phyloP scores from a whole-genome alignment of 2,329 filamentous ascomycete species.

The Fusarium sp. region DNA sequence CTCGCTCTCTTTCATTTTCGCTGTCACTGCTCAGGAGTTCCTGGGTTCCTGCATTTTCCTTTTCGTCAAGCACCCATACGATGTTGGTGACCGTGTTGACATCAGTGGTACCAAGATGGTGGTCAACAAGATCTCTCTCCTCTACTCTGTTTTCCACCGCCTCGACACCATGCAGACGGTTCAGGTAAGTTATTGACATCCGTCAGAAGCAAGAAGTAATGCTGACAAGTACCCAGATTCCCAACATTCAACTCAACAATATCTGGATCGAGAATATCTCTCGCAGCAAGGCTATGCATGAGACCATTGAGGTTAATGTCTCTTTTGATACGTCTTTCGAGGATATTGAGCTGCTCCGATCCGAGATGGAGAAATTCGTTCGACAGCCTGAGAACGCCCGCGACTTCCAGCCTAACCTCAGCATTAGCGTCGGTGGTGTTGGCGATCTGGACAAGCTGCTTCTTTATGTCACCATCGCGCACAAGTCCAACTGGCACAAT shows the following conservation, averaged over 20 bases:
- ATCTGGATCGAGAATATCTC: slow-evolving; percentile 97
- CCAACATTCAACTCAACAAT: slow-evolving; percentile 91
- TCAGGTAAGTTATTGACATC: slow-evolving; percentile 53
- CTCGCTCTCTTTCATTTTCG: slow-evolving; percentile 97
- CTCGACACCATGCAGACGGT: slow-evolving; percentile 84
- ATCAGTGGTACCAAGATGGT: slow-evolving; percentile 77
- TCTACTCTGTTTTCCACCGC: slow-evolving; percentile 92
- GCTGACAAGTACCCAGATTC: slow-evolving; percentile 67
- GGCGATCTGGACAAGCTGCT: slow-evolving; percentile 89
- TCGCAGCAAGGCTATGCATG: slow-evolving; percentile 91
- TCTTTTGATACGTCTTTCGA: slow-evolving; percentile 90
- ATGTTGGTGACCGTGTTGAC: slow-evolving; percentile 94
- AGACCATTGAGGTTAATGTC: slow-evolving; percentile 82
- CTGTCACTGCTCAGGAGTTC: slow-evolving; percentile 91
- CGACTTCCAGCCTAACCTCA: slow-evolving; percentile 89
- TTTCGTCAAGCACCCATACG: slow-evolving; percentile 98
- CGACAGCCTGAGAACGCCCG: slow-evolving; percentile 84
- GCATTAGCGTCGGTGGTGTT: slow-evolving; percentile 81
- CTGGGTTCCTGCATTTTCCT: slow-evolving; percentile 99
- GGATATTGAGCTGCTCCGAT: slow-evolving; percentile 85
- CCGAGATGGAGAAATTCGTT: slow-evolving; percentile 89
- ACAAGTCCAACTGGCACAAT: slow-evolving; percentile 95
- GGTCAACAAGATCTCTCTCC: slow-evolving; percentile 93
- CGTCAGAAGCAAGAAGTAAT: neutral
- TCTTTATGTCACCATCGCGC: slow-evolving; percentile 84